Evolutionary conservation across 352 stramenopile genomes (phyloP).

Genomic region (Blastocystis sp.): DNA sequence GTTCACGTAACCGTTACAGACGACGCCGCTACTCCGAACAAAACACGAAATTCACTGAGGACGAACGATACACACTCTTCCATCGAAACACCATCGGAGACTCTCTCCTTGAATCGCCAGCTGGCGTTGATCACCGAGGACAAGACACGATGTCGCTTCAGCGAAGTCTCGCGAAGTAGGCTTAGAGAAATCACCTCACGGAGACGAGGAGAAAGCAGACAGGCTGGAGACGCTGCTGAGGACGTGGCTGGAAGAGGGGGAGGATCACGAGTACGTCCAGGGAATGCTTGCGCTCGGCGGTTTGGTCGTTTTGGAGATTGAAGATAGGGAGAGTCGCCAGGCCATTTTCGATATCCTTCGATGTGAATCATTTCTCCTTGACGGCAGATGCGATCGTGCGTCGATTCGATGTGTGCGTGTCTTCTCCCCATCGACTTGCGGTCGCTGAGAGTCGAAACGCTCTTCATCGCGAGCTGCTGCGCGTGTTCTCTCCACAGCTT

Average conservation of each 20-base stretch:
- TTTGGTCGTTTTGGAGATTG: conserved; percentile 10
- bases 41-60: too few species aligned
- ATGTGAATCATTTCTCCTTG: not conserved
- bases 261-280: conserved; percentile 15
- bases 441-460: not conserved
- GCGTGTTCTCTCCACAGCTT: not conserved
- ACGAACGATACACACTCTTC: not conserved
- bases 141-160: conserved; percentile 27
- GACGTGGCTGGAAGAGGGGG: not conserved
- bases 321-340: not conserved
- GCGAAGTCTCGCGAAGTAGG: conserved; percentile 26
- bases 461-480: not conserved
- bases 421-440: not conserved
- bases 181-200: not conserved
- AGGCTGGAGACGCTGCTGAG: not conserved
- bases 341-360: conserved; percentile 21
- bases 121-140: conserved; percentile 3
- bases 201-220: conserved; percentile 13
- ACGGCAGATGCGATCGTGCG: not conserved
- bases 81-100: not conserved
- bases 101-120: too few species aligned
- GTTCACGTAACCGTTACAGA: too few species aligned
- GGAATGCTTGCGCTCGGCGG: conserved; percentile 18
- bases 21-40: too few species aligned
- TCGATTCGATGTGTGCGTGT: conserved; percentile 10